These are phyloP conservation scores for Dendrocalamus sinicus DNA, from an alignment of 176 grass and related monocot species.

Conservation along the genomic window DNA sequence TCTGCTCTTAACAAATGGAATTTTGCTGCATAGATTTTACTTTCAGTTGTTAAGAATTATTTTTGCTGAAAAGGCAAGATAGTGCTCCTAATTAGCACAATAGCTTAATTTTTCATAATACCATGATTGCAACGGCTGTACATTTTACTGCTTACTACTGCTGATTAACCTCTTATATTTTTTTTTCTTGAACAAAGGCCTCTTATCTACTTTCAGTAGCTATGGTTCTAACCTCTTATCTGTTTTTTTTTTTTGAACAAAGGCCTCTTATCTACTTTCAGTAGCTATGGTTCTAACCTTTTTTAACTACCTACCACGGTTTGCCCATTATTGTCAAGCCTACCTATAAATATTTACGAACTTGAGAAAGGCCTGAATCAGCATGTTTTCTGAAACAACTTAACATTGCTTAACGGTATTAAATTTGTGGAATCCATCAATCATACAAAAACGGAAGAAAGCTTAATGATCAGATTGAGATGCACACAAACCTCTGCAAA, in stretches of 20 bases:
- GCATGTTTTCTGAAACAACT: not conserved
- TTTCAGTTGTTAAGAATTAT: not conserved
- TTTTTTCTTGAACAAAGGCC: too few relatives aligned
- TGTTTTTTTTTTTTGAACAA: too few relatives aligned
- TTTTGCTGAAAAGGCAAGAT: not conserved
- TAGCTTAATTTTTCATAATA: not conserved
- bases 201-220: not conserved
- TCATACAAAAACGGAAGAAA: not conserved
- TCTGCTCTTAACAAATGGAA: conserved; percentile 79
- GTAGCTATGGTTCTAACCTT: not conserved
- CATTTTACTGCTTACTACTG: not conserved
- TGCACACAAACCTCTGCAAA: conserved; percentile 65
- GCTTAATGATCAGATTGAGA: not conserved
- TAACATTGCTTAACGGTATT: not conserved
- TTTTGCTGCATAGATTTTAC: conserved; percentile 65
- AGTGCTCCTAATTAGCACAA: not conserved
- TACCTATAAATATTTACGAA: not conserved
- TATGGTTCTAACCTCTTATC: not conserved
- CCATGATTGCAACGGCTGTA: not conserved
- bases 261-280: not conserved
- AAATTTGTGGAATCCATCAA: not conserved
- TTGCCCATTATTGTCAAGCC: not conserved
- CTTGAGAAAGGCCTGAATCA: not conserved
- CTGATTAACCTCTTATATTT: not conserved
- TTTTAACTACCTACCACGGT: not conserved